Evolutionary conservation across 2,329 filamentous ascomycete species (phyloP).

Genomic region (Claviceps sp.): DNA sequence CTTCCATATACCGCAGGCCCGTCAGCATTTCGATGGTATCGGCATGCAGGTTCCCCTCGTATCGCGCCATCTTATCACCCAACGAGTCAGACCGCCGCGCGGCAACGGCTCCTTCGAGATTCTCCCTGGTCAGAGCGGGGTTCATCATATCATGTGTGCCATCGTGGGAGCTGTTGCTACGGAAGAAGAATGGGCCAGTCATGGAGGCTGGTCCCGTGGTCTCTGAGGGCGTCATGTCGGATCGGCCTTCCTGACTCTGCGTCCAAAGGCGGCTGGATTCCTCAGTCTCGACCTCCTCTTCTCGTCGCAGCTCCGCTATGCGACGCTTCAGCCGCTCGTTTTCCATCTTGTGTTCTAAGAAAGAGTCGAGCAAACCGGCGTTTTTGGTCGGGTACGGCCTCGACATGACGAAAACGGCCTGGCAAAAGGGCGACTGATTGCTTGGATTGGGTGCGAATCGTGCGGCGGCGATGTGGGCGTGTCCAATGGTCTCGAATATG

Average conservation of each 20-base stretch:
- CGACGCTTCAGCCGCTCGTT: conserved; percentile 76
- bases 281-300: conserved; percentile 71
- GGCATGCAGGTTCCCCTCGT: conserved; percentile 62
- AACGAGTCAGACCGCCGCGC: conserved; percentile 60
- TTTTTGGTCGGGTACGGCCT: conserved; percentile 84
- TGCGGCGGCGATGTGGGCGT: conserved; percentile 71
- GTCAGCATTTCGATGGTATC: conserved; percentile 92
- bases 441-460: conserved; percentile 48
- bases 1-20: conserved; percentile 73
- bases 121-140: conserved; percentile 61
- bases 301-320: conserved; percentile 71
- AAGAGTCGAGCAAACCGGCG: conserved; percentile 73
- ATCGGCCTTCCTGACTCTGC: conserved; percentile 42
- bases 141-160: conserved; percentile 46
- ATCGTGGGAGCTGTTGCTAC: conserved; percentile 17
- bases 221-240: conserved; percentile 39
- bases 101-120: conserved; percentile 58
- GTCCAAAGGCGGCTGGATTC: conserved; percentile 48
- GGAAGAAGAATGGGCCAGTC: conserved; percentile 15
- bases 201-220: conserved; percentile 23
- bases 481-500: conserved; percentile 85
- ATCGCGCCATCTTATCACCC: conserved; percentile 72
- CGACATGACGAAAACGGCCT: conserved; percentile 88
- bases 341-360: conserved; percentile 92
- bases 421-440: conserved; percentile 58